These are phyloP conservation scores for Elongisporangium prolatum DNA, from an alignment of 352 stramenopile species.

Conservation along the genomic window DNA sequence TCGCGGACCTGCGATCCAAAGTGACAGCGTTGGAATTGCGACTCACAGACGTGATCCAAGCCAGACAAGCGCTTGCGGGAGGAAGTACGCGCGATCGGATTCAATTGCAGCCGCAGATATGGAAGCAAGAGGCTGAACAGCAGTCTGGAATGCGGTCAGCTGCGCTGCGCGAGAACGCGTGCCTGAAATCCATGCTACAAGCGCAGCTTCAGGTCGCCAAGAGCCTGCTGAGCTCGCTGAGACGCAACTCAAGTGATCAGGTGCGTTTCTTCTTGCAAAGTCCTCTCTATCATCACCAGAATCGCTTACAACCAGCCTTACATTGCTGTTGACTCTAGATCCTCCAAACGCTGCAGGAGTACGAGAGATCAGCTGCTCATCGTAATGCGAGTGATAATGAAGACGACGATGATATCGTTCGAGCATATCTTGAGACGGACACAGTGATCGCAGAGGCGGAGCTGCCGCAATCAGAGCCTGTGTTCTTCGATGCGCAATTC, in stretches of 20 bases:
- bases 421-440: background rate
- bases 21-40: background rate
- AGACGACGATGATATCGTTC: background rate
- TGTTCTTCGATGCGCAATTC: background rate
- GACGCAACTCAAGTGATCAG: background rate
- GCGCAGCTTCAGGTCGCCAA: background rate
- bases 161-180: background rate
- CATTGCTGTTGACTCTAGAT: background rate
- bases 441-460: background rate
- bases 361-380: background rate
- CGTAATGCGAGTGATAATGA: background rate
- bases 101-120: background rate
- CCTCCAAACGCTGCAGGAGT: background rate
- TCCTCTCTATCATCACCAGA: too few species aligned
- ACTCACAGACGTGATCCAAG: background rate
- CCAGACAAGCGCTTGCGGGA: background rate
- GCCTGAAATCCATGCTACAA: background rate
- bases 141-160: background rate
- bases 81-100: background rate
- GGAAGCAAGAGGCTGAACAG: background rate
- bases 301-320: too few species aligned
- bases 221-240: background rate
- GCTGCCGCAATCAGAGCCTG: background rate
- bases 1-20: background rate
- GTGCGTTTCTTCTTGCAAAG: background rate